These are phyloP conservation scores for Favolaschia claudopus DNA, from an alignment of 768 basidiomycete genomes.

Conservation along the genomic window DNA sequence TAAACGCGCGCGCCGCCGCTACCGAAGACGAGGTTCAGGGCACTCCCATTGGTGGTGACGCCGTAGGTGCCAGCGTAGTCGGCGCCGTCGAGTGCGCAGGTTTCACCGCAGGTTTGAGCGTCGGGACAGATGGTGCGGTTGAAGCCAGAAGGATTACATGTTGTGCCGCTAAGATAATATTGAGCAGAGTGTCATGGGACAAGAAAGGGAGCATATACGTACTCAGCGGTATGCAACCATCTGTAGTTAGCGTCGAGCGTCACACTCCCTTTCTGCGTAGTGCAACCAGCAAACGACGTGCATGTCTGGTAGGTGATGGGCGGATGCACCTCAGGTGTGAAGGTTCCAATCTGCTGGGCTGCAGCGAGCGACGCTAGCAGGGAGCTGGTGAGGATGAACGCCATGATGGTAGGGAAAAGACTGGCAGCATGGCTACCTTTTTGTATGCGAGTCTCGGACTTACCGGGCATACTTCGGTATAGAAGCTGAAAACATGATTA, in stretches of 20 bases:
- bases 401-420: constrained; percentile 14
- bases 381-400: constrained; percentile 14
- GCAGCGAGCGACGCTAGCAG: constrained; percentile 16
- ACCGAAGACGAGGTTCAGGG: constrained; percentile 45
- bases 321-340: constrained; percentile 46
- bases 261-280: constrained; percentile 29
- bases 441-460: constrained; percentile 17
- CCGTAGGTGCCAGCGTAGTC: constrained; percentile 45
- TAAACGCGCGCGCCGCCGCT: constrained; percentile 44
- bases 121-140: constrained; percentile 39
- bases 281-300: constrained; percentile 33
- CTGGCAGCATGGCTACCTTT: constrained; percentile 9
- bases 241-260: constrained; percentile 50
- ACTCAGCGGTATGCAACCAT: constrained; percentile 37
- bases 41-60: constrained; percentile 41
- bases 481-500: constrained; percentile 9
- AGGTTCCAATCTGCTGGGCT: constrained; percentile 47
- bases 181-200: constrained; percentile 1
- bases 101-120: constrained; percentile 36
- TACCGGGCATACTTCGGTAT: constrained; percentile 12
- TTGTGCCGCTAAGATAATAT: constrained; percentile 15
- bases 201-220: constrained; percentile 15
- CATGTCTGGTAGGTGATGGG: constrained; percentile 42
- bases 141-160: constrained; percentile 19
- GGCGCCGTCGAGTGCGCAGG: constrained; percentile 29